Percentiles rank a stretch among this genome's conserved stretches.
Evolutionary conservation across 768 basidiomycete genomes (phyloP).

Genomic region (Mrakia hoshinonis): DNA sequence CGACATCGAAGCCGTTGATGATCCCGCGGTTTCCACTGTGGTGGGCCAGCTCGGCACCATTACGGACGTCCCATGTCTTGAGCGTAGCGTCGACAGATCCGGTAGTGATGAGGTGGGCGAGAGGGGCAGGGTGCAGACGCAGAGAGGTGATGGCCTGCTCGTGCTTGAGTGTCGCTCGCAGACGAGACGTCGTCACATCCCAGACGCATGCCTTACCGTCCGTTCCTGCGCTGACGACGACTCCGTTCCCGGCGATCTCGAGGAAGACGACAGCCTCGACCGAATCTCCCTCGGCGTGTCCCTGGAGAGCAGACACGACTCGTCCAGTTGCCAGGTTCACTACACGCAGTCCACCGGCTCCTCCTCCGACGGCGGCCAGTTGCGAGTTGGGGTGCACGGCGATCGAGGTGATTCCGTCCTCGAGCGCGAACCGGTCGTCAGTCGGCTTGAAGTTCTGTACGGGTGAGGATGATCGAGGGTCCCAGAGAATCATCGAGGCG

Average conservation of each 20-base stretch:
- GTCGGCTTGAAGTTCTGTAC: constrained; percentile 66
- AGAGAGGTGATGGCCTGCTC: constrained; percentile 85
- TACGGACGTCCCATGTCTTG: constrained; percentile 86
- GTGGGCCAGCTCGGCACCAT: constrained; percentile 63
- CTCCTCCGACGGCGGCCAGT: constrained; percentile 82
- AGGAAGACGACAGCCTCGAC: constrained; percentile 79
- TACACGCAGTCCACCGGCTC: constrained; percentile 73
- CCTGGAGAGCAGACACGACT: constrained; percentile 64
- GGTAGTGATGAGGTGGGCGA: constrained; percentile 68
- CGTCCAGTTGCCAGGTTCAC: constrained; percentile 81
- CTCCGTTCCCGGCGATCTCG: constrained; percentile 53
- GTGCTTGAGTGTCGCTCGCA: constrained; percentile 73
- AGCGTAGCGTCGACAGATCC: constrained; percentile 78
- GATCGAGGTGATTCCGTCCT: constrained; percentile 70
- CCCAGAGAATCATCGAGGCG: constrained; percentile 79
- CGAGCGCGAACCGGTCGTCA: constrained; percentile 67
- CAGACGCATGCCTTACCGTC: constrained; percentile 92
- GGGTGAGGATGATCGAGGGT: constrained; percentile 67
- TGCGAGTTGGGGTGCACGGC: constrained; percentile 78
- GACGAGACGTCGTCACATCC: constrained; percentile 79
- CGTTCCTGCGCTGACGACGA: constrained; percentile 77
- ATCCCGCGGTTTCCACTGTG: constrained; percentile 76
- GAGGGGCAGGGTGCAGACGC: constrained; percentile 62
- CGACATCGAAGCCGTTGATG: constrained; percentile 66
- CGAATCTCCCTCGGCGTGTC: constrained; percentile 78